Evolutionary conservation across 1,284 basidiomycete genomes (phyloP), one percentile per base, ranked within the genome.

Genomic region (Rhizopogon parksii): DNA sequence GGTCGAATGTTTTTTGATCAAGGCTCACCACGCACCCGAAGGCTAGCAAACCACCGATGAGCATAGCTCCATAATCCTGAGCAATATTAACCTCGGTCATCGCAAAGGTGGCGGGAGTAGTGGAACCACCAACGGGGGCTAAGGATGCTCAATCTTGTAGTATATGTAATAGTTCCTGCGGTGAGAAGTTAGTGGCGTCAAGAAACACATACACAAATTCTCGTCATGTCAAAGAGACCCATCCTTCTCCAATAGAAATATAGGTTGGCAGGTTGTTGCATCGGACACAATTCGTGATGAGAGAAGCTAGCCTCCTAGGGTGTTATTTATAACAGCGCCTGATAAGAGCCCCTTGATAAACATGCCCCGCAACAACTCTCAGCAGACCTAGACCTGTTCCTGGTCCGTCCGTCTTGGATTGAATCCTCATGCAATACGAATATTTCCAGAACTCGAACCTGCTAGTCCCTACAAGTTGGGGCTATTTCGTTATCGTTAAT

Each of bases 21-120:
- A 3, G 36, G n/a, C 34, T 27, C n/a, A 14, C 36, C 2, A 43
- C 60, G 52, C 36, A 53, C 60, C 47, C 40, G 12, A 62, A 62
- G 24, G 63, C 60, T 17, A 62, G 6, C n/a, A 62, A n/a, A 17
- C 60, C 61, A 12, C 63, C 63, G 12, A 62, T 34, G 14, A 62
- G 1, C 38, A 62, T 53, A 0, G 62, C 4, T 17, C 60, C 60
- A 47, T 53, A 60, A 25, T 60, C 54, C 2, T 43, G 21, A 9
- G 34, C 15, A 21, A 59, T 12, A 6, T 56, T 15, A 6, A 25
- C 21, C 25, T 8, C 8, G 8, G 4, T 7, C 45, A 49, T 34
- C 30, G 27, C 12, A 19, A 43, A n/a, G 27, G 32, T 17, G 8
- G 15, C 12, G 17, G 32, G 42, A 12, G 27, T 12, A 19, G 17